Conservation (phyloP, 768 basidiomycete species). For the Lactarius trivialis region DNA sequence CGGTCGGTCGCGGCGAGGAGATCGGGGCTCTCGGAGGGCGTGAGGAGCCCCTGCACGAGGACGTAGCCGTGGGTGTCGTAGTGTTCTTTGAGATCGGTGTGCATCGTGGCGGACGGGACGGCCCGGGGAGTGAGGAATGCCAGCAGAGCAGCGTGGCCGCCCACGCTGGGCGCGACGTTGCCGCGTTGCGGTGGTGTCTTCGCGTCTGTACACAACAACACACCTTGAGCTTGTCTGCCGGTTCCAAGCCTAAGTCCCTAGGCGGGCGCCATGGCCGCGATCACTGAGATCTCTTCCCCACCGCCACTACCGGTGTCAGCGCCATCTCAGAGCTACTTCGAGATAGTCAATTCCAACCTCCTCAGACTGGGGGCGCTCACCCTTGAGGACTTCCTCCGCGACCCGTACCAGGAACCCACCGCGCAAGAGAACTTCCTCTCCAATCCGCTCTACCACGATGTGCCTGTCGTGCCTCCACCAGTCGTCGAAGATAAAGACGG, state of each 20-base stretch:
- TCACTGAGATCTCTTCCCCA: neutral
- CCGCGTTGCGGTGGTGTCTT: neutral
- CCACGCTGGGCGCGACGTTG: too few relatives aligned
- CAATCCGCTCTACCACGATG: conserved; percentile 5
- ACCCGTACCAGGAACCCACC: conserved; percentile 16
- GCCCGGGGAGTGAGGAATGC: neutral
- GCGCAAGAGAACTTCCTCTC: conserved; percentile 2
- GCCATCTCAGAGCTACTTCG: conserved; percentile 8
- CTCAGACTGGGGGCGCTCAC: conserved; percentile 21
- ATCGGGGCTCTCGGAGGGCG: conserved; percentile 31
- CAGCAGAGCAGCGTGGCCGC: neutral
- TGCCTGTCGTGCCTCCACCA: conserved; percentile 4
- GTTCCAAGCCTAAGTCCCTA: neutral
- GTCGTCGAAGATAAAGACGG: neutral
- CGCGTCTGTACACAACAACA: neutral
- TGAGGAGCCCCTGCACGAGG: conserved; percentile 50
- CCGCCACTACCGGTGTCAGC: neutral
- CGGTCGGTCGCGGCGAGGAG: conserved; percentile 48
- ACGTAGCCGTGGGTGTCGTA: conserved; percentile 66
- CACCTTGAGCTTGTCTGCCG: neutral
- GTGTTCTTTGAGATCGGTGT: conserved; percentile 31
- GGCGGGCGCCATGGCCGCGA: neutral
- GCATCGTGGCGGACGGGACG: neutral
- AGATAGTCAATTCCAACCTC: conserved; percentile 14
- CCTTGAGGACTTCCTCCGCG: conserved; percentile 14